Evolutionary conservation across 768 basidiomycete species (phyloP).

Genomic region (Hypsizygus marmoreus): DNA sequence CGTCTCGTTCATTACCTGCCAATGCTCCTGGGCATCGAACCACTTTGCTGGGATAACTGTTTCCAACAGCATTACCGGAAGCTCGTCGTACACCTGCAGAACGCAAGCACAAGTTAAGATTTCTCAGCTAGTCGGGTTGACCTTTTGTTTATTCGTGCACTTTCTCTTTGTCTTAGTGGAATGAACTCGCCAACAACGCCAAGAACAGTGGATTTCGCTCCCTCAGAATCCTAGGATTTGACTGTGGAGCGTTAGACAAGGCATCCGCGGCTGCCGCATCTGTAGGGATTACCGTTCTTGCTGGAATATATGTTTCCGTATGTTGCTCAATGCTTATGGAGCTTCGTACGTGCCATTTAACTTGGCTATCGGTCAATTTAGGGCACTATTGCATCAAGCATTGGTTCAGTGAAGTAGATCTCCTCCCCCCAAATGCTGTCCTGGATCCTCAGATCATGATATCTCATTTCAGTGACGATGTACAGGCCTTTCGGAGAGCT

Average conservation of each 20-base stretch:
- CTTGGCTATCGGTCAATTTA: slow-evolving; percentile 6
- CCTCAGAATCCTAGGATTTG: slow-evolving; percentile 35
- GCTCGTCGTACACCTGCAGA: slow-evolving; percentile 31
- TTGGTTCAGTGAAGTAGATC: slow-evolving; percentile 25
- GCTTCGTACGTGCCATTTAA: neutral
- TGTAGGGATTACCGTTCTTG: slow-evolving; percentile 31
- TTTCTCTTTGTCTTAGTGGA: slow-evolving; percentile 29
- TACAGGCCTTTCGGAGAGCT: slow-evolving; percentile 31
- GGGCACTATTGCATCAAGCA: slow-evolving; percentile 27
- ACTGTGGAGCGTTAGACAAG: slow-evolving; percentile 34
- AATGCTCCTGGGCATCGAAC: slow-evolving; percentile 29
- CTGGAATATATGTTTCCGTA: slow-evolving; percentile 35
- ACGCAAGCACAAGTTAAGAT: slow-evolving; percentile 35
- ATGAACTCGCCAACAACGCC: slow-evolving; percentile 28
- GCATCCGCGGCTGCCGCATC: slow-evolving; percentile 35
- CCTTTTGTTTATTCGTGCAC: neutral
- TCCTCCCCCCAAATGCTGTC: neutral
- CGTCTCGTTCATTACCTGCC: no score
- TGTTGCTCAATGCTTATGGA: slow-evolving; percentile 3
- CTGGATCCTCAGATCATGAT: neutral
- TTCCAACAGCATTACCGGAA: slow-evolving; percentile 30
- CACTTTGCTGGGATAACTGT: slow-evolving; percentile 33
- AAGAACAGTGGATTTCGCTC: slow-evolving; percentile 32
- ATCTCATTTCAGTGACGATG: slow-evolving; percentile 27
- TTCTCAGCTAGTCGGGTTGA: no score